Conservation (phyloP, 116 monocot genomes). For the Phalaenopsis hybrid region DNA sequence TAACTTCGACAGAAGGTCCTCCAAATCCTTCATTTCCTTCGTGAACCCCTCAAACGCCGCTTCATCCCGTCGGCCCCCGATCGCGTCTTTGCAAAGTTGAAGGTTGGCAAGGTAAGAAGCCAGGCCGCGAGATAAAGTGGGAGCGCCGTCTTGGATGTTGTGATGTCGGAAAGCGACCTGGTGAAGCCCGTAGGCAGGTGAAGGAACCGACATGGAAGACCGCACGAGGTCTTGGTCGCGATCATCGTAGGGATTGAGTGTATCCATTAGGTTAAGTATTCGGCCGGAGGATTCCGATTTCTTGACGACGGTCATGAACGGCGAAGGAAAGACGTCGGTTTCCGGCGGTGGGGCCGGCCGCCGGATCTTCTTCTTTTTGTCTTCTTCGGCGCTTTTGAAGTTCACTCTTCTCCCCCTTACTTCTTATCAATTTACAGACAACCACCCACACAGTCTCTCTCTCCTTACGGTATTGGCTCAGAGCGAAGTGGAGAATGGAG, state of each 20-base stretch:
- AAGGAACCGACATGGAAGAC: neutral
- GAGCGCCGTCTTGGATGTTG: neutral
- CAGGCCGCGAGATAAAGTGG: neutral
- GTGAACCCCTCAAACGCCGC: slow-evolving; percentile 25
- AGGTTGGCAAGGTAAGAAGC: neutral
- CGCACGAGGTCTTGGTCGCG: neutral
- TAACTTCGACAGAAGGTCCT: slow-evolving; percentile 73
- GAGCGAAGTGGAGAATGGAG: too few species aligned
- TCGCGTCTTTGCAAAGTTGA: neutral
- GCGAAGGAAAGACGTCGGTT: neutral
- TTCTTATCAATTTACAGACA: too few species aligned
- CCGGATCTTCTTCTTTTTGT: neutral
- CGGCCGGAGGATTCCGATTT: neutral
- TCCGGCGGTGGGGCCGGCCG: neutral
- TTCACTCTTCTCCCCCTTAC: neutral
- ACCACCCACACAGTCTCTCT: too few species aligned
- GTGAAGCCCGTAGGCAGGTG: neutral
- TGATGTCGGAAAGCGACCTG: neutral
- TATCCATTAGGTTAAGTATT: neutral
- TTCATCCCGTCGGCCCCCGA: slow-evolving; percentile 9
- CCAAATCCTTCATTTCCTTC: slow-evolving; percentile 52
- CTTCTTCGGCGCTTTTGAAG: neutral
- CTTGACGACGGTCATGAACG: neutral
- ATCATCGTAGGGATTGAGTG: neutral
- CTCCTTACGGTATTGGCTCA: too few species aligned